Base-by-base conservation (phyloP, 2,329 filamentous ascomycete genomes). In the Talaromyces sp. region DNA sequence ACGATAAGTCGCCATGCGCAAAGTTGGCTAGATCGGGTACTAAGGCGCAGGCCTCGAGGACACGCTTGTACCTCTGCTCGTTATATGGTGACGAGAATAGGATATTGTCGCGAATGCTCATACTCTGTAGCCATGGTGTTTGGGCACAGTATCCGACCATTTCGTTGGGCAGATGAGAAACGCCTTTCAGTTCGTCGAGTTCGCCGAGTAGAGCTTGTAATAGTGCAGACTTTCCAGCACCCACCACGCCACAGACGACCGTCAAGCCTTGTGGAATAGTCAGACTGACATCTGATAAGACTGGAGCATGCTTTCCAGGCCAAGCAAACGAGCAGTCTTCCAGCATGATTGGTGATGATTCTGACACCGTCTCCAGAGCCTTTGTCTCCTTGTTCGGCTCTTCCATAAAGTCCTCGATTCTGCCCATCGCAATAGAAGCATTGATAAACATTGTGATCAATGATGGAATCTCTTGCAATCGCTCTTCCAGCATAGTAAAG, bases 351-450 rank as follows among this genome's bases (percentile, higher is more conserved):
- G 60, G 58, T 2, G 68, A 68, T 1, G 75, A 54, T 3, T 80
- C 78, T 3, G 76, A 33, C 3, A 64, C 45, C 3, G 60, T 61
- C 56, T 65, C 64, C 10, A 33, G 75, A 33, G 84, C 82, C 35
- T 86, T 84, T 67, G 88, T 88, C 68, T 95, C 88, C 70, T 92
- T 92, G 71, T 97, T 87, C 0, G 91, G 91, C 75, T 97, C 93
- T 0, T 82, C 80, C 91, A 97, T 96, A 78, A 96, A 97, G 24
- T 86, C 84, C 71, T 96, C 90, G 22, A 97, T 92, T 68, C 93
- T 88, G 9, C 85, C 87, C 67, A 96, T 87, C 0, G 93, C 90
- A 19, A 97, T 89, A n/a, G 86, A 88, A 0, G 92, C 91, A 71
- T 96, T 96, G 68, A 96, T 84, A 4, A 94, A 78, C 0, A 89